phyloP scores from a whole-genome alignment of 805 yeast genomes.

The Cyberlindnera misumaiensis region DNA sequence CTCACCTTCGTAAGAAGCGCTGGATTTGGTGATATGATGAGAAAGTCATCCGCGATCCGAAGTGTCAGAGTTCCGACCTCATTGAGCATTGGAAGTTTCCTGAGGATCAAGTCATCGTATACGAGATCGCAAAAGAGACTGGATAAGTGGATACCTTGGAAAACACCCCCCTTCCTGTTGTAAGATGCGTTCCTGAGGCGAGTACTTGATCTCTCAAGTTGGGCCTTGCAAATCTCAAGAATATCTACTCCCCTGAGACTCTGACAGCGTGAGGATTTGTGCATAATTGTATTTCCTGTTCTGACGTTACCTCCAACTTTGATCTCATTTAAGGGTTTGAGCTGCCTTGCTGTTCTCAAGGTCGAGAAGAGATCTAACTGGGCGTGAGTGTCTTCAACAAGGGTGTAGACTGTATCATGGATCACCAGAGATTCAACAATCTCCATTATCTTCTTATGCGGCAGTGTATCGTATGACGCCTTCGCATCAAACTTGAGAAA shows the following conservation, averaged over 20 bases:
- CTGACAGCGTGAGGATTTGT: constrained; percentile 1
- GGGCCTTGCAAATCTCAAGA: constrained; percentile 38
- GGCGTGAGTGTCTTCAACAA: not conserved
- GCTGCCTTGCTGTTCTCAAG: not conserved
- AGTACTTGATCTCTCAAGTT: constrained; percentile 45
- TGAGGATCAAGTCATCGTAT: constrained; percentile 52
- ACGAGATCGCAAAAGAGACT: constrained; percentile 67
- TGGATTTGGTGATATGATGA: constrained; percentile 49
- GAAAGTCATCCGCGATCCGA: constrained; percentile 80
- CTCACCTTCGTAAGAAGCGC: constrained; percentile 26
- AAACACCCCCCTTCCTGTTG: constrained; percentile 61
- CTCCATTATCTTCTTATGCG: constrained; percentile 35
- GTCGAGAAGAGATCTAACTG: not conserved
- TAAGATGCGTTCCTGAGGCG: constrained; percentile 31
- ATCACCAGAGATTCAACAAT: constrained; percentile 28
- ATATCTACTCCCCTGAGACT: constrained; percentile 39
- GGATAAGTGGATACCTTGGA: constrained; percentile 81
- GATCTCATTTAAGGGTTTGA: not conserved
- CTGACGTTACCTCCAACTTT: not conserved
- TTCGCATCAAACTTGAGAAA: constrained; percentile 69
- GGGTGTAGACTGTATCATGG: constrained; percentile 6
- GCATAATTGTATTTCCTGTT: not conserved
- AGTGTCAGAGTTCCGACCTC: constrained; percentile 34
- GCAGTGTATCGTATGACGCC: constrained; percentile 71
- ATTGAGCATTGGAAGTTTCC: constrained; percentile 18